Evolutionary conservation across 345 rosid genomes (phyloP), one percentile per base, ranked within the genome.

Genomic region (Anacardium occidentale): DNA sequence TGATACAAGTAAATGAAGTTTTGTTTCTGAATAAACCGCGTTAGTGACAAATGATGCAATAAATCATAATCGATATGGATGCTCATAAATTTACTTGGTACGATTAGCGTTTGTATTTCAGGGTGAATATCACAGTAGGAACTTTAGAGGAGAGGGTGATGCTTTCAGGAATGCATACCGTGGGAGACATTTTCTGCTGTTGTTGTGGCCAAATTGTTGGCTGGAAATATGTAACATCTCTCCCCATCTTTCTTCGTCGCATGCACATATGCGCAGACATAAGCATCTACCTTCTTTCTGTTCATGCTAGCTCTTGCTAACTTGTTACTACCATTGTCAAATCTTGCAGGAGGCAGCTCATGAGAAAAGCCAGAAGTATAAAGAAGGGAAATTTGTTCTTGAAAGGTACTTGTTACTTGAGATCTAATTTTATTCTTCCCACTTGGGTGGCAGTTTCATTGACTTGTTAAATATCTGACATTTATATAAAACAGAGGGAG

Each of bases 181-280:
- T 91, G 32, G 89, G 91, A 14, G 98, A 93, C 77, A 80, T 87
- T 48, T 93, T 83, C 83, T 93, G 98, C 77, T 93, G 98, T 80
- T 86, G 86, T 44, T 93, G 98, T 37, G 96, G 97, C 74, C 96
- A 88, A 71, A 87, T 85, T 64, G 87, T 91, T 73, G 98, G 98
- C 78, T 91, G 98, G 98, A 93, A 93, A 93, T 93, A 91, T 51
- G 98, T 91, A 88, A 65, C 62, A 59, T 64, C 75, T 58, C 75
- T 59, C 64, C 62, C 62, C 48, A 62, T 24, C 53, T 13, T 60
- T 62, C 22, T 34, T 61, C 10, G 4, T 7, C n/a, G 3, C 18
- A n/a, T 14, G 14, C n/a, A 20, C 45, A 66, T 32, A 25, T 34
- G 10, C 59, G 53, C 21, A 40, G 21, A 34, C 20, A 18, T 29